phyloP scores from a whole-genome alignment of 2,329 filamentous ascomycete species.

The Elsinoe necatrix region DNA sequence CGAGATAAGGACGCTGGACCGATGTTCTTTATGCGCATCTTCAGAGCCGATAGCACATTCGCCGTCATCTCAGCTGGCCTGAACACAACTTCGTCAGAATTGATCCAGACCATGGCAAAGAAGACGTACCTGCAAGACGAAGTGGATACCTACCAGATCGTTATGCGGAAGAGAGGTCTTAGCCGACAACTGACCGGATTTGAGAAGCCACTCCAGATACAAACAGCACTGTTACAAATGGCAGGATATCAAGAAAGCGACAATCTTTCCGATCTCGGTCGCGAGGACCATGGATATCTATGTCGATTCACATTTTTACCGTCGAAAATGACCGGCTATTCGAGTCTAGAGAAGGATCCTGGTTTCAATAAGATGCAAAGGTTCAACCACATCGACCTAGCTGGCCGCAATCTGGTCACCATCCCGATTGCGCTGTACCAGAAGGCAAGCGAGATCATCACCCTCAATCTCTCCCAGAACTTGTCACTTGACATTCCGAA shows the following conservation, averaged over 20 bases:
- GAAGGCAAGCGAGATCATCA: conserved; percentile 85
- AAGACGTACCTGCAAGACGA: conserved; percentile 90
- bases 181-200: conserved; percentile 68
- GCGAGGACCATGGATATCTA: conserved; percentile 95
- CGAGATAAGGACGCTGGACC: conserved; percentile 61
- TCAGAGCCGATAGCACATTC: conserved; percentile 88
- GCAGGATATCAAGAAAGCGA: conserved; percentile 84
- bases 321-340: conserved; percentile 71
- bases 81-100: conserved; percentile 75
- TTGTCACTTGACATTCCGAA: conserved; percentile 85
- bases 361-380: conserved; percentile 77
- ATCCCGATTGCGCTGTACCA: conserved; percentile 93
- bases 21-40: conserved; percentile 89
- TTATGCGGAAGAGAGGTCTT: conserved; percentile 86
- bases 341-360: conserved; percentile 65
- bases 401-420: conserved; percentile 81
- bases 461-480: conserved; percentile 87
- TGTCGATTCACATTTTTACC: conserved; percentile 94
- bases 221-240: conserved; percentile 84
- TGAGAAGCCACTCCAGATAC: conserved; percentile 81
- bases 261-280: conserved; percentile 81
- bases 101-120: conserved; percentile 83
- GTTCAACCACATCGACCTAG: conserved; percentile 87
- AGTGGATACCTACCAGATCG: conserved; percentile 88
- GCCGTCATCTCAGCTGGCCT: conserved; percentile 79